Evolutionary conservation across 805 yeast genomes (phyloP), one percentile per base, ranked within the genome.

Genomic region (Lipomyces kockii): DNA sequence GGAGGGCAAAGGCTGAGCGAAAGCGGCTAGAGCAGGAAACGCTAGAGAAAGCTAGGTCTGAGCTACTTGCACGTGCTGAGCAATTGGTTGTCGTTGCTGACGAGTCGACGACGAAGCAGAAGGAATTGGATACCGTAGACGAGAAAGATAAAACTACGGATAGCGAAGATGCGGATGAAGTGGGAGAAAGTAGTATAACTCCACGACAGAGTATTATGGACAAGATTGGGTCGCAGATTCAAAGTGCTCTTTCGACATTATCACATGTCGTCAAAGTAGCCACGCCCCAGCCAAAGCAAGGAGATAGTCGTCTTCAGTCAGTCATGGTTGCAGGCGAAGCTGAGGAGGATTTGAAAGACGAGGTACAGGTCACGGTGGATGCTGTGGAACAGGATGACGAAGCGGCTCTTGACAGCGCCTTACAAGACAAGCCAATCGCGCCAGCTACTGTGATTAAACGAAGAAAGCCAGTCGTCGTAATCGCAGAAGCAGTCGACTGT

Each of bases 401-500:
- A 52, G 3, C 29, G 17, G 17, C 29, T 12, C 34, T 6, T 14
- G 61, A 43, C 14, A 22, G 17, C 6, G 27, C 35, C 27, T 27
- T 29, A 12, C 7, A 12, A 2, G 61, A 58, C 22, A 39, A 5
- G 27, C 4, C 29, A 43, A 17, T n/a, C 39, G 34, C 7, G 4
- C 43, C 59, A 27, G 39, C 37, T 20, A 32, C 20, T 3, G 22
- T 9, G 12, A 12, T 27, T 22, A 51, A 25, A 27, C 29, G 25
- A 54, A 27, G 17, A 53, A 37, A 17, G 17, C 67, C 35, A 22
- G 58, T 62, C 20, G 34, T 32, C 5, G 35, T 65, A 12, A 37
- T 58, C 9, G 66, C 69, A 8, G 67, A 67, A 55, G 35, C 71
- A 20, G 56, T 63, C 35, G 72, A 69, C 25, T 63, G 63, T n/a